Evolutionary conservation across 495 filamentous ascomycete species (phyloP), one percentile per base, ranked within the genome.

Genomic region (Penicillium lagena): DNA sequence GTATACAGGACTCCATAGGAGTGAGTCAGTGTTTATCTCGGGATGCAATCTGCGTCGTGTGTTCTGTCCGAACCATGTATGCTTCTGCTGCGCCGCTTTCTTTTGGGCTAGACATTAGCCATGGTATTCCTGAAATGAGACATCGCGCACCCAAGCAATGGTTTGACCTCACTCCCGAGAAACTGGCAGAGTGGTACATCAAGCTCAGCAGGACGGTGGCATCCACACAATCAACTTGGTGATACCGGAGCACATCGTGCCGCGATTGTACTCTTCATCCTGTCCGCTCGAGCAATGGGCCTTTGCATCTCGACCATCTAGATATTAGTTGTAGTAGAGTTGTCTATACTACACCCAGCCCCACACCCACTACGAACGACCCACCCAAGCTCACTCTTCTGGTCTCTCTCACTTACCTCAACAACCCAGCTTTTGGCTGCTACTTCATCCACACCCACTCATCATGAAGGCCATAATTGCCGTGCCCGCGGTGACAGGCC

Each of bases 191-290:
- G 17, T 88, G 86, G 86, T 88, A 80, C 56, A 45, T 90, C 33
- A 89, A 88, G 59, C 67, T 93, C 85, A 90, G 52, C 12, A 50
- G 9, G 68, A 85, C 2, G 85, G 85, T 6, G 64, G 72, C 9
- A 82, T 83, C 4, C 84, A 89, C 63, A 93, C 89, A 51, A 87
- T 90, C 68, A 89, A 93, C 55, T 74, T 87, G 7, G 74, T 87
- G 36, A 87, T 83, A 2, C 83, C 83, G 0, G 85, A 88, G 58
- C 85, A 87, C 55, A 83, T 90, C 27, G 86, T 89, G 1, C 85
- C 86, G 1, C 85, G 50, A 84, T 88, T 7, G 84, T 75, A 6
- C 64, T 89, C 8, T 78, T 76, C 4, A 86, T 89, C 51, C 62
- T 90, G 12, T 71, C 81, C 17, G 85, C 86, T 0, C 61, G 72